These are phyloP conservation scores for Eimeria praecox DNA, from an alignment of 169 alveolate genomes.

Conservation along the genomic window DNA sequence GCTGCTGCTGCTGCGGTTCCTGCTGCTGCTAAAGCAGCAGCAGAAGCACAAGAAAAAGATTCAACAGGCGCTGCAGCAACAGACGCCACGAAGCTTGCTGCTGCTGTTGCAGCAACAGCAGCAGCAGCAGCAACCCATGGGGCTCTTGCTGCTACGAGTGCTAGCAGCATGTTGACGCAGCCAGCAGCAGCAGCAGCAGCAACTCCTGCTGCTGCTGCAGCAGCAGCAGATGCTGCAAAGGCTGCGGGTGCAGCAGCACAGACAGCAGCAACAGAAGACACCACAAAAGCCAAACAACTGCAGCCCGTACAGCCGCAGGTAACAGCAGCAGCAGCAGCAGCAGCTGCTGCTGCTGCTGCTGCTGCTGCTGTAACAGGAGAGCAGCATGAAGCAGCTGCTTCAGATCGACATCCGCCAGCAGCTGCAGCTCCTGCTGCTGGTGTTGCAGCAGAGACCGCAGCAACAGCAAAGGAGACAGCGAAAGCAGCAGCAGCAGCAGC, in stretches of 20 bases:
- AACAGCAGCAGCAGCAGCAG: slow-evolving; percentile 58
- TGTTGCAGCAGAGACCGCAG: slow-evolving; percentile 64
- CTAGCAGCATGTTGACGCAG: slow-evolving; percentile 1
- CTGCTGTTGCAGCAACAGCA: slow-evolving; percentile 11
- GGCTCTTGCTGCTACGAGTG: slow-evolving; percentile 3
- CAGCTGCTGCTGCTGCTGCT: slow-evolving; percentile 59
- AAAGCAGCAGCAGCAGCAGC: slow-evolving; percentile 68
- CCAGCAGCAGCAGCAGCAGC: slow-evolving; percentile 55
- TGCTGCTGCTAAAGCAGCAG: background rate
- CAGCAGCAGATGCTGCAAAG: background rate
- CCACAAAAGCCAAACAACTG: background rate
- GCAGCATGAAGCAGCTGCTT: slow-evolving; percentile 37
- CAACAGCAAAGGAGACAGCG: slow-evolving; percentile 65
- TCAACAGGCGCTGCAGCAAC: background rate
- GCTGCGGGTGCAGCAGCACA: slow-evolving; percentile 27
- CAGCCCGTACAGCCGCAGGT: slow-evolving; percentile 23
- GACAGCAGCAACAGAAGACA: slow-evolving; percentile 18
- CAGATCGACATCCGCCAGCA: slow-evolving; percentile 36
- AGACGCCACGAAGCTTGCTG: background rate
- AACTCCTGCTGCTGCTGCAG: slow-evolving; percentile 27
- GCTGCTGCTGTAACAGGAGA: slow-evolving; percentile 27
- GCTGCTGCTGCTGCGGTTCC: slow-evolving; percentile 39
- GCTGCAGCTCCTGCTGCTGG: slow-evolving; percentile 46
- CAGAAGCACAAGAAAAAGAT: slow-evolving; percentile 3
- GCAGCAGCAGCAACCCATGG: slow-evolving; percentile 52